Evolutionary conservation across 176 grass and related monocot species (phyloP), one percentile per base, ranked within the genome.

Genomic region (Paspalum notatum): DNA sequence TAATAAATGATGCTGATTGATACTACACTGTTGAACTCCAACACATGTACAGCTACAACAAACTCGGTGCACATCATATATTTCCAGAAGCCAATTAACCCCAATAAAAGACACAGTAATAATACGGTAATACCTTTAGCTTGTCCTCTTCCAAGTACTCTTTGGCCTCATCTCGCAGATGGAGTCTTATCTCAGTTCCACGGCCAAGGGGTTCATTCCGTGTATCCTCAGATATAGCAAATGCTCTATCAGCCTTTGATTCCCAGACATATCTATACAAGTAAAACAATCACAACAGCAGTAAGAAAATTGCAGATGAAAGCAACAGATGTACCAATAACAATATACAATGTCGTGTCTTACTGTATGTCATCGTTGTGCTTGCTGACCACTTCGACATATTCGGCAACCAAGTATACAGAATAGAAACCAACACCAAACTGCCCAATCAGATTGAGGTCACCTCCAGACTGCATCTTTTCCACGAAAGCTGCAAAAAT

Each of bases 341-440:
- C 4, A 81, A 1, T 75, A 54, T 46, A 39, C 12, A 71, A 59
- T 62, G 0, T 22, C 18, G 18, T 37, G 5, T 41, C 95, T 81
- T 93, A 98, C 95, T 98, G 95, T 87, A 89, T 91, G 88, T 98
- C 95, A 79, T 98, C 95, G 40, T 95, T 98, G 86, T 98, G 95
- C 84, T 98, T 98, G 95, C 95, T 98, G 79, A 98, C 62, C 60
- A 98, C 95, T 88, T 98, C 95, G 25, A 98, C 95, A 75, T 98
- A 98, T 66, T 98, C 95, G 64, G 95, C 90, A 71, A 93, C 92
- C 84, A 98, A 86, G 85, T 98, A 98, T 15, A 98, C 95, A 56
- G 95, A 98, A 74, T 98, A 98, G 81, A 98, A 98, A 5, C 95
- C 95, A 66, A 97, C 94, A 87, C 94, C 94, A 74, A 97, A 97